These are phyloP conservation scores for Coemansia sp. DNA, from an alignment of 192 early-diverging fungal species.

Conservation along the genomic window DNA sequence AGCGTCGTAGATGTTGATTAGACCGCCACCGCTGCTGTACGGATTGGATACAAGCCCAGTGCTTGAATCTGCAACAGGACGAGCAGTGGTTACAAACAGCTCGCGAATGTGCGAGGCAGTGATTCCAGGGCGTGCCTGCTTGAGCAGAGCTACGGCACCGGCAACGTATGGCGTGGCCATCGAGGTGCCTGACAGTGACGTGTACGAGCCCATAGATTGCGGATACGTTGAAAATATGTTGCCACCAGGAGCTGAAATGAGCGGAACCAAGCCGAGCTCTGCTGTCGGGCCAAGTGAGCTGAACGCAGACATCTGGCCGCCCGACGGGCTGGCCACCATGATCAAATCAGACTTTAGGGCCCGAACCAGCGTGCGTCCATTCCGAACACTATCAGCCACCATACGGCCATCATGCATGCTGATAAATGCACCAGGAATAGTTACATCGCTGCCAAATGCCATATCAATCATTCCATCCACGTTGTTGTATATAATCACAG, in stretches of 20 bases:
- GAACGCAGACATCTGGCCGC: conserved; percentile 58
- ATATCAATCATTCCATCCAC: conserved; percentile 10
- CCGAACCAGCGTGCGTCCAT: conserved; percentile 1
- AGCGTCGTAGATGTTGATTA: conserved; percentile 70
- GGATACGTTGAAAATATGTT: conserved; percentile 66
- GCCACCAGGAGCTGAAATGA: conserved; percentile 65
- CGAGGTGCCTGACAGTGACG: conserved; percentile 68
- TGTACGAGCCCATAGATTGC: conserved; percentile 36
- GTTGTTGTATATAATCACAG: conserved; percentile 54
- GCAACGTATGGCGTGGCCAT: conserved; percentile 78
- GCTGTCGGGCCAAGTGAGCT: conserved; percentile 68
- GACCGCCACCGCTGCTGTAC: conserved; percentile 64
- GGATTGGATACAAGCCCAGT: conserved; percentile 33
- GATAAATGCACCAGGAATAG: conserved; percentile 48
- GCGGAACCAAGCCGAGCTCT: conserved; percentile 60
- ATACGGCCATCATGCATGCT: conserved; percentile 30
- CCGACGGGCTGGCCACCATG: conserved; percentile 23
- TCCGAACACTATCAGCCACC: not conserved
- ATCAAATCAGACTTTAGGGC: conserved; percentile 29
- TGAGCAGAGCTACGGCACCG: conserved; percentile 66
- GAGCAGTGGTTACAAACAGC: conserved; percentile 57
- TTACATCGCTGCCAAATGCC: conserved; percentile 8
- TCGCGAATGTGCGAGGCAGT: conserved; percentile 18
- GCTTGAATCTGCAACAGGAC: conserved; percentile 36
- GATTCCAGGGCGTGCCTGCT: conserved; percentile 50